Evolutionary conservation across 2,329 filamentous ascomycete species (phyloP).

Genomic region (Calycina marina): DNA sequence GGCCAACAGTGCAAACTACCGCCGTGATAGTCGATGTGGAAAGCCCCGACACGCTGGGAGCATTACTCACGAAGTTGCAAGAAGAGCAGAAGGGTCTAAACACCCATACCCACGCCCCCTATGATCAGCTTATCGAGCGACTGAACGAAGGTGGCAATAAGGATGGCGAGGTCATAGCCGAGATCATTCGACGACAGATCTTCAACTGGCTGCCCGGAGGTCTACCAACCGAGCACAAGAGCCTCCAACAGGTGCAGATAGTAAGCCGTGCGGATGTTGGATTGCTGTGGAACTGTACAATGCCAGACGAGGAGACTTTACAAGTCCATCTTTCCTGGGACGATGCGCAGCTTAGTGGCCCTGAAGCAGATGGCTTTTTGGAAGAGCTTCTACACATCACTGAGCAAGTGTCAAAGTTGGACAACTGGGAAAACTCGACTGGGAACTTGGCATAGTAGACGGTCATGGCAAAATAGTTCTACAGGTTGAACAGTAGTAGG

Average conservation of each 20-base stretch:
- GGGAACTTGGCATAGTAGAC: no score
- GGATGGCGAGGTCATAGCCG: conserved; percentile 5
- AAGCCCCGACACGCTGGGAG: not conserved
- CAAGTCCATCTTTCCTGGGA: conserved; percentile 5
- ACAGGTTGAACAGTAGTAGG: no score
- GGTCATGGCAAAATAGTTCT: no score
- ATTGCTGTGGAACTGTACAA: conserved; percentile 7
- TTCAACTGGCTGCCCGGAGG: conserved; percentile 8
- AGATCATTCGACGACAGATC: conserved; percentile 4
- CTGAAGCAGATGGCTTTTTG: conserved; percentile 5
- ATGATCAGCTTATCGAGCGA: conserved; percentile 1
- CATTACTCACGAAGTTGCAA: conserved; percentile 3
- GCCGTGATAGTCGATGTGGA: not conserved
- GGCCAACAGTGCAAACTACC: conserved; percentile 4
- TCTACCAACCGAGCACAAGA: conserved; percentile 1
- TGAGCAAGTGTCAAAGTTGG: no score
- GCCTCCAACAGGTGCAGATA: conserved; percentile 3
- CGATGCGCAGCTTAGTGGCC: conserved; percentile 4
- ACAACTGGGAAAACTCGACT: no score
- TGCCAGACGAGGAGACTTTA: conserved; percentile 4
- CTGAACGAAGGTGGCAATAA: conserved; percentile 1
- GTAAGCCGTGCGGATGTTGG: conserved; percentile 6
- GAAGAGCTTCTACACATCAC: not conserved
- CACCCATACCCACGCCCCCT: conserved; percentile 4
- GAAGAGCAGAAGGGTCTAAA: conserved; percentile 5